Percentiles rank a stretch among this genome's conserved stretches.
phyloP scores from a whole-genome alignment of 768 basidiomycete genomes.

The Podaxis carcinomalis region DNA sequence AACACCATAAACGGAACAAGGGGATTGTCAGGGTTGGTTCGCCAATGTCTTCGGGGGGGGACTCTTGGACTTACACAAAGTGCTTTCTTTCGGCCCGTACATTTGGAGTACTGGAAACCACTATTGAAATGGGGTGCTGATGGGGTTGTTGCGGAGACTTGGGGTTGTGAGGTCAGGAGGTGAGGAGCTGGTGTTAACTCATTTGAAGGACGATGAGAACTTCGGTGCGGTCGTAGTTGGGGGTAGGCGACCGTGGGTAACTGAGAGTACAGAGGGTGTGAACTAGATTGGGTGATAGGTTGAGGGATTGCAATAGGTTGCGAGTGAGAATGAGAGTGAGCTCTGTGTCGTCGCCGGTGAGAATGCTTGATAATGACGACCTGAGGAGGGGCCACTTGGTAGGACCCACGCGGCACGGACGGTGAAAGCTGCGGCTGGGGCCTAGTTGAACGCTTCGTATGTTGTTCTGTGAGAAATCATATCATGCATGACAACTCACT shows the following conservation, averaged over 20 bases:
- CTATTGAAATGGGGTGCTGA: slow-evolving; percentile 21
- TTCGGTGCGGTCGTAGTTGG: neutral
- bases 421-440: slow-evolving; percentile 1
- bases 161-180: slow-evolving; percentile 9
- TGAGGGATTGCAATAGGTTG: slow-evolving; percentile 10
- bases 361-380: slow-evolving; percentile 22
- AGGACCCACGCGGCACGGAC: neutral
- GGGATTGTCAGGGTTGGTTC: neutral
- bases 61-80: slow-evolving; percentile 61
- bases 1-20: slow-evolving; percentile 3
- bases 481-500: neutral
- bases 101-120: slow-evolving; percentile 70
- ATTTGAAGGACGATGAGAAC: slow-evolving; percentile 8
- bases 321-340: slow-evolving; percentile 17
- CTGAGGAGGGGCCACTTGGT: slow-evolving; percentile 12
- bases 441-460: slow-evolving; percentile 4
- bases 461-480: slow-evolving; percentile 7
- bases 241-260: slow-evolving; percentile 3
- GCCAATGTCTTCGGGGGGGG: neutral
- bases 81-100: slow-evolving; percentile 75
- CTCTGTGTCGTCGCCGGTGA: slow-evolving; percentile 16
- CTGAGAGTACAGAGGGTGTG: slow-evolving; percentile 9
- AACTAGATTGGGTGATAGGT: slow-evolving; percentile 15
- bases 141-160: slow-evolving; percentile 7
- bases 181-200: neutral